A percentile compares a stretch with the other conserved stretches of the same genome.
These are phyloP conservation scores for Papilionanthe hybrid DNA, from an alignment of 116 monocot genomes.

Conservation along the genomic window DNA sequence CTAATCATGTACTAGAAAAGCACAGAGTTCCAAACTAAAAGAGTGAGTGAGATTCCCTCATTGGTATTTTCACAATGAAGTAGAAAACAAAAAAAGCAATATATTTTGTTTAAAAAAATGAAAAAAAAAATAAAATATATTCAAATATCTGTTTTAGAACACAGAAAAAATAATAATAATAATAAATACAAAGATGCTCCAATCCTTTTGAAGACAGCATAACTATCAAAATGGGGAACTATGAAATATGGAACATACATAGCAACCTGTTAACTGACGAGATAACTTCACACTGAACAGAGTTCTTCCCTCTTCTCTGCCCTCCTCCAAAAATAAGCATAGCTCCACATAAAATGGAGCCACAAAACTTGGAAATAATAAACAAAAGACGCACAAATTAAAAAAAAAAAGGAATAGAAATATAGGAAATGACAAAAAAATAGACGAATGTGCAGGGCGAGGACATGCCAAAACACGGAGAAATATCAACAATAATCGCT, in stretches of 20 bases:
- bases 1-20: too few relatives aligned
- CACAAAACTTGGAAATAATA: not conserved
- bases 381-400: too few relatives aligned
- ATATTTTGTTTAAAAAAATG: too few relatives aligned
- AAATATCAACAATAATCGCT: slow-evolving; percentile 10
- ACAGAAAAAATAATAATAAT: too few relatives aligned
- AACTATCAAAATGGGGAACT: not conserved
- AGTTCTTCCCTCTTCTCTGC: not conserved
- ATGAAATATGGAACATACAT: not conserved
- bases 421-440: not conserved
- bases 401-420: not conserved
- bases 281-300: not conserved
- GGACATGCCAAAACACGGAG: slow-evolving; percentile 15
- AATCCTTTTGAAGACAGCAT: not conserved
- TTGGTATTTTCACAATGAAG: too few relatives aligned
- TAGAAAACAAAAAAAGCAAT: too few relatives aligned
- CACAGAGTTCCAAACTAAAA: too few relatives aligned
- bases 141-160: too few relatives aligned
- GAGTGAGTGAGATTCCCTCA: too few relatives aligned
- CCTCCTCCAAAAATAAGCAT: not conserved
- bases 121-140: too few relatives aligned
- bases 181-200: too few relatives aligned
- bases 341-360: slow-evolving; percentile 5
- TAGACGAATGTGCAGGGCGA: slow-evolving; percentile 22
- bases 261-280: not conserved